Conservation (phyloP, 2,329 filamentous ascomycete species). For the Trichoderma afroharzianum region DNA sequence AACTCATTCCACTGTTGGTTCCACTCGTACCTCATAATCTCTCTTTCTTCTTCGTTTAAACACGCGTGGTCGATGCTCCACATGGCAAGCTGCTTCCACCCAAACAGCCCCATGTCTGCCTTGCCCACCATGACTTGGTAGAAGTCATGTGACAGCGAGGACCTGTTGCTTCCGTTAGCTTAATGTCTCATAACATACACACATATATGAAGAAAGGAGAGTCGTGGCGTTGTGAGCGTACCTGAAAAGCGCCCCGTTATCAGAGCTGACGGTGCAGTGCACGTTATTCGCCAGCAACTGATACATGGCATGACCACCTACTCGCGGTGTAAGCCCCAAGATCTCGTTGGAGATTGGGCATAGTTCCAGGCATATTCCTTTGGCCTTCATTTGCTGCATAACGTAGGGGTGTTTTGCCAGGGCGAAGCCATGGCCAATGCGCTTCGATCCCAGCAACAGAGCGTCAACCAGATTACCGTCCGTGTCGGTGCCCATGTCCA, state of each 20-base stretch:
- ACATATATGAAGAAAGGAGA: neutral
- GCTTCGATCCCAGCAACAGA: conserved; percentile 60
- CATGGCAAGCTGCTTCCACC: conserved; percentile 64
- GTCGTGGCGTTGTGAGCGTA: conserved; percentile 32
- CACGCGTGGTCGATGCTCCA: conserved; percentile 63
- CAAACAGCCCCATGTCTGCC: conserved; percentile 61
- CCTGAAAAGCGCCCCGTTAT: conserved; percentile 72
- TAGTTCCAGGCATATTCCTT: conserved; percentile 67
- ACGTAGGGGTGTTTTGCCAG: conserved; percentile 63
- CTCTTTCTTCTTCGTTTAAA: conserved; percentile 42
- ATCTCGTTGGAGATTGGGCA: conserved; percentile 78
- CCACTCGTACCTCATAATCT: conserved; percentile 43
- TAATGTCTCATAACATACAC: neutral
- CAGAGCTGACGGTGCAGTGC: conserved; percentile 70
- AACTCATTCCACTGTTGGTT: conserved; percentile 56
- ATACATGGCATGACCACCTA: conserved; percentile 65
- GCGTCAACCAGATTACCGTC: conserved; percentile 69
- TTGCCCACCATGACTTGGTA: conserved; percentile 72
- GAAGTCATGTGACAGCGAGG: conserved; percentile 70
- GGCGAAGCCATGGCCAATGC: conserved; percentile 72
- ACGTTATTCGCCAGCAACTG: conserved; percentile 67
- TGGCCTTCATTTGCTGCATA: conserved; percentile 61
- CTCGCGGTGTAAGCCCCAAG: conserved; percentile 62
- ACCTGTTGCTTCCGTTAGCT: conserved; percentile 35
- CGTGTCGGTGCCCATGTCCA: conserved; percentile 60